A percentile compares a stretch with the other conserved stretches of the same genome.
Evolutionary conservation across 768 basidiomycete species (phyloP).

Genomic region (Nidula microcarpa): DNA sequence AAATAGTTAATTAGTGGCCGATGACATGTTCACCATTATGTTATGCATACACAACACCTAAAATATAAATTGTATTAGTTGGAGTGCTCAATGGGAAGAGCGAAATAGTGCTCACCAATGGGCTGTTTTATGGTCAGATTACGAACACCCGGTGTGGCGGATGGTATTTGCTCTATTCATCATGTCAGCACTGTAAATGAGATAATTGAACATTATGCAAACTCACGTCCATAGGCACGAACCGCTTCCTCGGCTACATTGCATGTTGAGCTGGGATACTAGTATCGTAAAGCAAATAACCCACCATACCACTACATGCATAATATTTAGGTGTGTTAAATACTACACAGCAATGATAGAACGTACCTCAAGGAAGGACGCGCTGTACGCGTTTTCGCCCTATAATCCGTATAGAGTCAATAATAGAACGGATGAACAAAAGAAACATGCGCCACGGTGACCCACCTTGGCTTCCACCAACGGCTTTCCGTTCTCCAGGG

Average conservation of each 20-base stretch:
- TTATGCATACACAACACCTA: constrained; percentile 37
- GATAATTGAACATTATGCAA: background rate
- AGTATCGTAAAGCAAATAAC: constrained; percentile 7
- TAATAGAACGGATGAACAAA: too few species aligned
- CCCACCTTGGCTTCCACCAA: constrained; percentile 75
- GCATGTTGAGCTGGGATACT: constrained; percentile 4
- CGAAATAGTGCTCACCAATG: constrained; percentile 47
- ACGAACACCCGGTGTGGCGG: constrained; percentile 60
- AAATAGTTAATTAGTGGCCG: background rate
- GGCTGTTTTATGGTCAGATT: constrained; percentile 95
- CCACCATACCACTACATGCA: constrained; percentile 74
- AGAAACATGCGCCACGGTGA: too few species aligned
- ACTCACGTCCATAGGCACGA: constrained; percentile 81
- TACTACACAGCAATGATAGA: background rate
- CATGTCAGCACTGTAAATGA: background rate
- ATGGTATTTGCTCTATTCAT: constrained; percentile 75
- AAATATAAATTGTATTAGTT: constrained; percentile 1
- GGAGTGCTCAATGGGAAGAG: background rate
- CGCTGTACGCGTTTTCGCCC: constrained; percentile 83
- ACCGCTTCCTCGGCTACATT: constrained; percentile 84
- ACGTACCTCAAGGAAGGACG: constrained; percentile 75
- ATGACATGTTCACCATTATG: background rate
- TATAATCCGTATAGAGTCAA: constrained; percentile 19
- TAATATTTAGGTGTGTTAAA: background rate
- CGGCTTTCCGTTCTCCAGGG: constrained; percentile 94